These are phyloP conservation scores for Musa balbisiana DNA, from an alignment of 202 grass and related monocot species.

Conservation along the genomic window DNA sequence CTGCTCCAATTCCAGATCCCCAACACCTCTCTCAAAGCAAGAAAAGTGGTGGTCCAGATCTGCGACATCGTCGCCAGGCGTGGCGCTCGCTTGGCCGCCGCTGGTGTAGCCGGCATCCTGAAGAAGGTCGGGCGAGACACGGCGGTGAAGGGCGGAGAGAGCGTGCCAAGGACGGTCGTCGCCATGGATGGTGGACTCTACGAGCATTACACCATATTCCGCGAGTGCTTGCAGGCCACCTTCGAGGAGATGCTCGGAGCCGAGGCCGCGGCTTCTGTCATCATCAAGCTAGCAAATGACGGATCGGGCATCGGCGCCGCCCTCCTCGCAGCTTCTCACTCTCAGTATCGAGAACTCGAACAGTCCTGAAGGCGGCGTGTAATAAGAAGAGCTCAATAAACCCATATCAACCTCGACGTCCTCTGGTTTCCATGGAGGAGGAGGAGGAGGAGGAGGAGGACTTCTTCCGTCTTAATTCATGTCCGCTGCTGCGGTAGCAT, in stretches of 20 bases:
- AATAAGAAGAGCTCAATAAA: no score
- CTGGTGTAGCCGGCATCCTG: conserved; percentile 48
- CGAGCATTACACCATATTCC: conserved; percentile 54
- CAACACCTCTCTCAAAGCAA: conserved; percentile 45
- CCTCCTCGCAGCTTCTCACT: conserved; percentile 54
- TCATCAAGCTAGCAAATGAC: conserved; percentile 44
- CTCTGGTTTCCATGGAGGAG: no score
- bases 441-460: no score
- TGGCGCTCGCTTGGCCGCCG: conserved; percentile 44
- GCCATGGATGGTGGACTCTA: conserved; percentile 63
- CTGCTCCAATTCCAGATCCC: conserved; percentile 36
- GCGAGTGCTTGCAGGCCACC: conserved; percentile 44
- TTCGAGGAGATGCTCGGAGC: conserved; percentile 49
- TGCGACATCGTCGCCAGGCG: conserved; percentile 46
- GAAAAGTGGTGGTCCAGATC: conserved; percentile 33
- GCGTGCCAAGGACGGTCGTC: conserved; percentile 32
- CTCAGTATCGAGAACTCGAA: conserved; percentile 30
- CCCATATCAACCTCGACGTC: no score
- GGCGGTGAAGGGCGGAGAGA: not conserved
- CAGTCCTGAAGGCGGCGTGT: not conserved
- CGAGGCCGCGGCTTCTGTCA: conserved; percentile 28
- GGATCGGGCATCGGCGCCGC: conserved; percentile 55
- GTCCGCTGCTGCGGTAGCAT: no score
- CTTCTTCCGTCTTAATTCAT: no score
- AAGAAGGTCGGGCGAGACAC: conserved; percentile 44